A percentile compares a stretch with the other conserved stretches of the same genome.
Evolutionary conservation across 2,329 filamentous ascomycete species (phyloP).

Genomic region (Colletotrichum salicis): DNA sequence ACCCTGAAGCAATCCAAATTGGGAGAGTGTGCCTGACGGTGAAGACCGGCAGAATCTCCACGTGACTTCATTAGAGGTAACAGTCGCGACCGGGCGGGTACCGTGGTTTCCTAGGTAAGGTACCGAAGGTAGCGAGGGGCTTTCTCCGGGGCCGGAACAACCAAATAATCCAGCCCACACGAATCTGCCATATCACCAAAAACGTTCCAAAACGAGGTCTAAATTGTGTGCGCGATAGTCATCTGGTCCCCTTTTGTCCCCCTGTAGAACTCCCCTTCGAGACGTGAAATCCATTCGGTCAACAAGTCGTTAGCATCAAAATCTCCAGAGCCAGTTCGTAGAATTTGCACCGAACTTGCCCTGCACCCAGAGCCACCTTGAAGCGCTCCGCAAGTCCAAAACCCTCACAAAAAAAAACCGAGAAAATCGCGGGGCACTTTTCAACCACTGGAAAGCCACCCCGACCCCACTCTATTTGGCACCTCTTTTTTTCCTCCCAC

Average conservation of each 20-base stretch:
- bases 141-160: slow-evolving; percentile 26
- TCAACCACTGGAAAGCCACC: slow-evolving; percentile 22
- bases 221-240: slow-evolving; percentile 27
- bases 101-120: too few relatives aligned
- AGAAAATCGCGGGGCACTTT: slow-evolving; percentile 37
- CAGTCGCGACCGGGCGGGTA: neutral
- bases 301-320: neutral
- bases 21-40: neutral
- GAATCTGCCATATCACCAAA: slow-evolving; percentile 17
- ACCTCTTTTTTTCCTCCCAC: slow-evolving; percentile 36
- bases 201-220: slow-evolving; percentile 20
- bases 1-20: neutral
- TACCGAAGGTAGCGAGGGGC: slow-evolving; percentile 17
- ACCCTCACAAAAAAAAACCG: slow-evolving; percentile 25
- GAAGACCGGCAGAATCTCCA: neutral
- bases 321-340: neutral
- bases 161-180: slow-evolving; percentile 30
- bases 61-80: neutral
- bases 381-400: slow-evolving; percentile 25
- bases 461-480: slow-evolving; percentile 28
- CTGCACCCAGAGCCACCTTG: slow-evolving; percentile 15
- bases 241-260: neutral
- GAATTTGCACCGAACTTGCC: neutral
- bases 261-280: neutral
- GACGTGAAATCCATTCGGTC: slow-evolving; percentile 9